Percentiles rank a stretch among this genome's conserved stretches.
Evolutionary conservation across 2,329 filamentous ascomycete species (phyloP).

Genomic region (Lizonia empirigonia): DNA sequence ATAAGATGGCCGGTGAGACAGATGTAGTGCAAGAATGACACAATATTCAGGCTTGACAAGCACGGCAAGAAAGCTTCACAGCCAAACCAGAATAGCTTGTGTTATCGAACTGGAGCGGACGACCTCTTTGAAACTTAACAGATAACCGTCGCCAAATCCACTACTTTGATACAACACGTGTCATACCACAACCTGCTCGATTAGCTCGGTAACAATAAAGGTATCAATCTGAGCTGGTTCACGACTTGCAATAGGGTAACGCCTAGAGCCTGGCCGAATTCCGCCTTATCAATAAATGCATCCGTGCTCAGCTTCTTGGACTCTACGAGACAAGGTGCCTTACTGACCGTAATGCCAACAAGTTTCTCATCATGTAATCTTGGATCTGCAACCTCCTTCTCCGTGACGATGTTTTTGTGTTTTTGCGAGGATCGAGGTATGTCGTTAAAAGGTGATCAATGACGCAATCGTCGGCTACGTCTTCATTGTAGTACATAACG

Average conservation of each 20-base stretch:
- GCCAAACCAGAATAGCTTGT: background rate
- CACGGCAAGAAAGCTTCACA: background rate
- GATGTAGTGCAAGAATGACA: background rate
- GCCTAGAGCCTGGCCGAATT: background rate
- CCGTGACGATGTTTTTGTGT: background rate
- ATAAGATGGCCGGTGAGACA: conserved; percentile 3
- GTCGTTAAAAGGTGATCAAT: conserved; percentile 53
- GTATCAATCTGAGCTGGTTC: background rate
- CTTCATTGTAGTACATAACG: conserved; percentile 66
- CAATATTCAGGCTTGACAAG: background rate
- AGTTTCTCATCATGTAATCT: background rate
- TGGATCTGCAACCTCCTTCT: background rate
- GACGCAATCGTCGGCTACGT: conserved; percentile 63
- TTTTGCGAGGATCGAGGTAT: background rate
- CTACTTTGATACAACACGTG: background rate
- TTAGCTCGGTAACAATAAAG: conserved; percentile 5
- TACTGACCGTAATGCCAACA: background rate
- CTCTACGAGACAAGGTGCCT: background rate
- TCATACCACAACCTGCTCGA: background rate
- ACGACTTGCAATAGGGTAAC: background rate
- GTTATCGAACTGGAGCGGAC: too few relatives aligned
- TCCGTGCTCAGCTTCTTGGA: background rate
- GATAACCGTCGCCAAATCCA: background rate
- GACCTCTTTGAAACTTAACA: too few relatives aligned
- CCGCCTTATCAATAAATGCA: background rate